A percentile compares a stretch with the other conserved stretches of the same genome.
These are phyloP conservation scores for Naganishia vaughanmartiniae DNA, from an alignment of 768 basidiomycete genomes.

Conservation along the genomic window DNA sequence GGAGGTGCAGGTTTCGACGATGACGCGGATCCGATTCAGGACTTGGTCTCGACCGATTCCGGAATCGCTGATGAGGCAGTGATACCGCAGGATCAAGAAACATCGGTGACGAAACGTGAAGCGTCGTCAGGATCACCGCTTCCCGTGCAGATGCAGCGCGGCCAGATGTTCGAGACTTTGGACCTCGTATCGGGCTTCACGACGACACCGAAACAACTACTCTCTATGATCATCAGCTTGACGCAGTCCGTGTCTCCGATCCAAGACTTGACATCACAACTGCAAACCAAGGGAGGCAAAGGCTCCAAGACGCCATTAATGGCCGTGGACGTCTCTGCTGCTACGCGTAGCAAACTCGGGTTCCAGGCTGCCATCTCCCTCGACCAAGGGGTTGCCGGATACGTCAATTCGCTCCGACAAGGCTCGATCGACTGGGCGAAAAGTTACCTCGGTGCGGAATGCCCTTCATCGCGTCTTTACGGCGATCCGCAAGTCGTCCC, in stretches of 20 bases:
- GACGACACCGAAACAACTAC: constrained; percentile 38
- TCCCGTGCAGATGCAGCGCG: constrained; percentile 1
- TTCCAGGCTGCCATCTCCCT: constrained; percentile 40
- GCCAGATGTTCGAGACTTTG: constrained; percentile 34
- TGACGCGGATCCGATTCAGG: not conserved
- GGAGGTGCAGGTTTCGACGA: not conserved
- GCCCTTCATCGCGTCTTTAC: constrained; percentile 33
- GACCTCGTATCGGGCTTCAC: constrained; percentile 44
- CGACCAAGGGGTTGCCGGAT: constrained; percentile 39
- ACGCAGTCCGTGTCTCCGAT: constrained; percentile 45
- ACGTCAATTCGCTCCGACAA: constrained; percentile 35
- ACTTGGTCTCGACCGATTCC: not conserved
- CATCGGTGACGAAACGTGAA: not conserved
- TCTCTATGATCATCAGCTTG: constrained; percentile 39
- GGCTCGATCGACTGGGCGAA: constrained; percentile 37
- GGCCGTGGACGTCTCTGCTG: constrained; percentile 9
- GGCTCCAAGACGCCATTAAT: constrained; percentile 11
- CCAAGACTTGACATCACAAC: constrained; percentile 29
- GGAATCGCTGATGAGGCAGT: not conserved
- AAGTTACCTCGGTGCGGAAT: constrained; percentile 35
- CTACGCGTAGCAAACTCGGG: constrained; percentile 31
- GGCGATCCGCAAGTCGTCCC: constrained; percentile 23
- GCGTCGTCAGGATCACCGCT: not conserved
- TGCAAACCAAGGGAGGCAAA: not conserved
- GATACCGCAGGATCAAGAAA: not conserved